phyloP scores from a whole-genome alignment of 2,329 filamentous ascomycete species.

The Pseudocercospora musae region DNA sequence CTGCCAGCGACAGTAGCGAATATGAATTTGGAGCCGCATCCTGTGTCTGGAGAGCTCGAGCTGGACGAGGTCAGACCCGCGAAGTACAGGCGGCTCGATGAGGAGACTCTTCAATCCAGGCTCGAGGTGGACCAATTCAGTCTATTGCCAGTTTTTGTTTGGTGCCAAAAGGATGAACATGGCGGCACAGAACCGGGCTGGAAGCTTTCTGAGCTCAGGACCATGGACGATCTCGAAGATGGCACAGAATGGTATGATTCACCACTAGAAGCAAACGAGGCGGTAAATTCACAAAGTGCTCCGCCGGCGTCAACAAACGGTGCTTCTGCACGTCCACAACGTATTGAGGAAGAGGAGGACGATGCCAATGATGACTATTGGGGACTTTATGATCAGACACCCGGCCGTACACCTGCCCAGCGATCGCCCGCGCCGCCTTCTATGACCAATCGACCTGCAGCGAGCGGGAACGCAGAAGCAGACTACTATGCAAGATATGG shows the following conservation, averaged over 20 bases:
- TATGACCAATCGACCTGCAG: slow-evolving; percentile 27
- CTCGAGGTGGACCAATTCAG: slow-evolving; percentile 60
- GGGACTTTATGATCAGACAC: slow-evolving; percentile 65
- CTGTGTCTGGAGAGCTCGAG: slow-evolving; percentile 75
- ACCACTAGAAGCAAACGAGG: slow-evolving; percentile 60
- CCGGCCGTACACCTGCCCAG: slow-evolving; percentile 61
- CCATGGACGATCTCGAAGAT: slow-evolving; percentile 56
- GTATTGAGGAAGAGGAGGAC: slow-evolving; percentile 57
- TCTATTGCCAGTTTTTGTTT: slow-evolving; percentile 64
- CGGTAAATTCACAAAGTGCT: slow-evolving; percentile 8
- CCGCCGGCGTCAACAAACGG: slow-evolving; percentile 20
- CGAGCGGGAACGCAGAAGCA: slow-evolving; percentile 50
- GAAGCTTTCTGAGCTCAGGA: slow-evolving; percentile 68
- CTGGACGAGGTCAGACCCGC: slow-evolving; percentile 63
- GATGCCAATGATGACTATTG: slow-evolving; percentile 68
- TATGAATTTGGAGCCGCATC: slow-evolving; percentile 72
- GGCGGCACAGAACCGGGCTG: slow-evolving; percentile 59
- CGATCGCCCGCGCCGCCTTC: slow-evolving; percentile 58
- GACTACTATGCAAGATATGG: slow-evolving; percentile 76
- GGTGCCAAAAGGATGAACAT: slow-evolving; percentile 64
- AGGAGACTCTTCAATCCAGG: slow-evolving; percentile 70
- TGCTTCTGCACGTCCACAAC: not conserved
- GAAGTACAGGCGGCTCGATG: slow-evolving; percentile 66
- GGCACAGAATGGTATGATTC: slow-evolving; percentile 56
- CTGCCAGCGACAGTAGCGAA: slow-evolving; percentile 61